Evolutionary conservation across 352 stramenopile species (phyloP).

Genomic region (Phytophthora aleatoria): DNA sequence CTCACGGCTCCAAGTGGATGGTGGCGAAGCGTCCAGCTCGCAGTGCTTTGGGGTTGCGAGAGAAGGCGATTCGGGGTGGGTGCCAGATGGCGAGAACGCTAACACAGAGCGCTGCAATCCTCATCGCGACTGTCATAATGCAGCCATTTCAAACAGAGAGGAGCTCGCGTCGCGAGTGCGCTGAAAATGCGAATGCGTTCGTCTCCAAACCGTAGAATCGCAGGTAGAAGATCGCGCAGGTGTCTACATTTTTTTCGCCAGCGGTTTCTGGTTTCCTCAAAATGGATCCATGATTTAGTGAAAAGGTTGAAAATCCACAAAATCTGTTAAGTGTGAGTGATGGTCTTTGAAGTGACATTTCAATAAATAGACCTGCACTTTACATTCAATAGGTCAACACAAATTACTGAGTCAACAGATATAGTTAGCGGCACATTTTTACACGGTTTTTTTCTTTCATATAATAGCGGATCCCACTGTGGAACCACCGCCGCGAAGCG

Average conservation of each 20-base stretch:
- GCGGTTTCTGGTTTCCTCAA: slow-evolving; percentile 20
- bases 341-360: slow-evolving; percentile 13
- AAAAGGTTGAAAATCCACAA: slow-evolving; percentile 9
- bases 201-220: slow-evolving; percentile 20
- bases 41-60: slow-evolving; percentile 11
- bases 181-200: slow-evolving; percentile 4
- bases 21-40: background rate
- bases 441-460: too few relatives aligned
- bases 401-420: too few relatives aligned
- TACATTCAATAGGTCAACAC: too few relatives aligned
- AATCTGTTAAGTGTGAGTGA: slow-evolving; percentile 13
- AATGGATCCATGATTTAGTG: slow-evolving; percentile 12
- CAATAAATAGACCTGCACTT: too few relatives aligned
- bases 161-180: background rate
- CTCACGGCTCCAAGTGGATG: slow-evolving; percentile 6
- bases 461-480: too few relatives aligned
- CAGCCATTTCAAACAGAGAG: slow-evolving; percentile 3
- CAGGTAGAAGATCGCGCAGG: slow-evolving; percentile 13
- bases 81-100: slow-evolving; percentile 22
- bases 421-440: too few relatives aligned
- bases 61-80: slow-evolving; percentile 29
- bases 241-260: slow-evolving; percentile 23
- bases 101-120: background rate
- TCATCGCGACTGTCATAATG: slow-evolving; percentile 1
- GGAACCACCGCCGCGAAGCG: too few relatives aligned